Base-by-base conservation (phyloP, 2,329 filamentous ascomycete genomes). In the Aspergillus jensenii region DNA sequence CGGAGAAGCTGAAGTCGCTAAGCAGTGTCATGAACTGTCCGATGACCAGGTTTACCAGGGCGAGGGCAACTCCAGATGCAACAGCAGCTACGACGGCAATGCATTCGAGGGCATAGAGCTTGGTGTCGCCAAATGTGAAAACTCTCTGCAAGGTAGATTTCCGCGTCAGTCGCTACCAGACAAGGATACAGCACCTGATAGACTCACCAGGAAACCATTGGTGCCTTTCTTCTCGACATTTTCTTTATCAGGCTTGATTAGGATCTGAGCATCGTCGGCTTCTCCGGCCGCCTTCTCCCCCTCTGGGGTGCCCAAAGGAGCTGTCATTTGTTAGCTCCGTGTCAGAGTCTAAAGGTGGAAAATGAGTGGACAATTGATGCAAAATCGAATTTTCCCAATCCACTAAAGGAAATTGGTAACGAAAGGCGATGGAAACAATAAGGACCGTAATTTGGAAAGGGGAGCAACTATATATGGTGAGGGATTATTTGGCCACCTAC, bases 21-120 rank as follows among this genome's bases (percentile, higher is more conserved):
- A 73, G 71, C 17, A 68, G 62, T 23, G 65, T 44, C 58, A 68
- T 55, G 49, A 66, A 65, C 43, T 56, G 57, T 60, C 75, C 75
- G 40, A 78, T 73, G 11, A 78, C 68, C 27, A 78, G 60, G 48
- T 74, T 76, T 65, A 77, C 67, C 52, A 76, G 55, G 2, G 74
- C 69, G 48, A 75, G 61, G 6, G 64, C 59, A 12, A 67, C 60
- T 3, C 69, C 69, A 9, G 68, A 67, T 1, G 60, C 66, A 12
- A 68, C 59, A 19, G 67, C 62, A 39, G 52, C 52, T 19, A 59
- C 12, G n/a, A 52, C 17, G 35, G 40, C 44, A 33, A 59, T 52
- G 3, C n/a, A 35, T 40, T 37, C 52, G 3, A 59, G 46, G 46
- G 25, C 27, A 37, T 55, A 51, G 33, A 48, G 31, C 6, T 27